These are phyloP conservation scores for Haberlea rhodopensis DNA, from an alignment of 257 asterid species.

Conservation along the genomic window DNA sequence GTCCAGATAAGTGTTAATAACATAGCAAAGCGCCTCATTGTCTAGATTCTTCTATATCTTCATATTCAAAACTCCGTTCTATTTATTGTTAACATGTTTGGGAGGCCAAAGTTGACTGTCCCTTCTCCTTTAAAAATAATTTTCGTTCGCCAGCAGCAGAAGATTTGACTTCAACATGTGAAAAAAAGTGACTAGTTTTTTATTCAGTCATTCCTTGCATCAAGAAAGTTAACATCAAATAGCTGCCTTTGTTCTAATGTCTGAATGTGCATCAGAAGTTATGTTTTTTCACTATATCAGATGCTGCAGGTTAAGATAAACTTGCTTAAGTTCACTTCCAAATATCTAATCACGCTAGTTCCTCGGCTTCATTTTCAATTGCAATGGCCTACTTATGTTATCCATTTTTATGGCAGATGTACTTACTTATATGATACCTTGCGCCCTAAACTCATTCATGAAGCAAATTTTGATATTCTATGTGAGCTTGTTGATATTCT, in stretches of 20 bases:
- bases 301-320: not conserved
- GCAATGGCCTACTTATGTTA: conserved; percentile 21
- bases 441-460: conserved; percentile 94
- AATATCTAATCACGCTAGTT: not conserved
- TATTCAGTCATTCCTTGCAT: conserved; percentile 3
- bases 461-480: conserved; percentile 90
- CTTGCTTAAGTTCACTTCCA: conserved; percentile 1
- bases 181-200: not conserved
- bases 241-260: conserved; percentile 3
- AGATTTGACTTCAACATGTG: not conserved
- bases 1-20: conserved; percentile 6
- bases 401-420: conserved; percentile 59
- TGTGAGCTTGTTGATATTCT: conserved; percentile 95
- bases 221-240: conserved; percentile 7
- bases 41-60: conserved; percentile 9
- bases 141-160: not conserved
- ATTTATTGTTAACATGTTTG: conserved; percentile 2
- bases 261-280: conserved; percentile 11
- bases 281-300: conserved; percentile 12
- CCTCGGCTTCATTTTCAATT: conserved; percentile 23
- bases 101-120: not conserved
- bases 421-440: conserved; percentile 88
- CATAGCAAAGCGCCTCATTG: not conserved
- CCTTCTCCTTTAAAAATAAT: conserved; percentile 7
- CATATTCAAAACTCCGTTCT: not conserved